phyloP scores from a whole-genome alignment of 805 yeast genomes.

The Kodamaea hsintzibuensis region DNA sequence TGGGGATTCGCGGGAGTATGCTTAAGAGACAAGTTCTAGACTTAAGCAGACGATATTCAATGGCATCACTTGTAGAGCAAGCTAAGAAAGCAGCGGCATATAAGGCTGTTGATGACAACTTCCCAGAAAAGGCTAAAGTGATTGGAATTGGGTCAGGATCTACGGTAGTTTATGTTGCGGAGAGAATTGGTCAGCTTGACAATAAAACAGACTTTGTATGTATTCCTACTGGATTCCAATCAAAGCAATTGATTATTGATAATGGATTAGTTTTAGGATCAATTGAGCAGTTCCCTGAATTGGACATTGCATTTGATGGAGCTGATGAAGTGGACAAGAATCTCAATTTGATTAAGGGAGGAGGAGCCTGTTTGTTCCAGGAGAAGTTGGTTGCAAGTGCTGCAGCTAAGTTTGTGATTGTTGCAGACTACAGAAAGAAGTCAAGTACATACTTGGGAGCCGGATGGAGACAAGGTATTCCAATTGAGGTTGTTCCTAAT shows the following conservation, averaged over 20 bases:
- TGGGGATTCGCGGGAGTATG: not conserved
- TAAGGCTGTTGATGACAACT: constrained; percentile 86
- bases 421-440: constrained; percentile 89
- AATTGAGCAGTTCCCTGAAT: constrained; percentile 76
- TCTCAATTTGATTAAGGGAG: constrained; percentile 92
- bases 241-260: constrained; percentile 77
- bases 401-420: constrained; percentile 74
- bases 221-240: constrained; percentile 96
- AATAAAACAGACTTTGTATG: constrained; percentile 64
- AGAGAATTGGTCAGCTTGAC: constrained; percentile 74
- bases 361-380: constrained; percentile 97
- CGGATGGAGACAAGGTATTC: constrained; percentile 87
- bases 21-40: not conserved
- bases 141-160: constrained; percentile 97
- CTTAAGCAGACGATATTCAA: not conserved
- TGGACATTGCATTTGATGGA: constrained; percentile 96
- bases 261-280: constrained; percentile 79
- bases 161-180: constrained; percentile 96
- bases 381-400: constrained; percentile 90
- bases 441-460: constrained; percentile 68
- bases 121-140: constrained; percentile 65
- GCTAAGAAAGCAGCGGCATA: constrained; percentile 92
- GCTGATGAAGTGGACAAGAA: constrained; percentile 91
- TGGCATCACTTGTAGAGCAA: constrained; percentile 52
- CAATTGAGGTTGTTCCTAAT: constrained; percentile 91